A percentile compares a stretch with the other conserved stretches of the same genome.
Conservation (phyloP, 2,329 filamentous ascomycete species). For the Cladosporium sp. region DNA sequence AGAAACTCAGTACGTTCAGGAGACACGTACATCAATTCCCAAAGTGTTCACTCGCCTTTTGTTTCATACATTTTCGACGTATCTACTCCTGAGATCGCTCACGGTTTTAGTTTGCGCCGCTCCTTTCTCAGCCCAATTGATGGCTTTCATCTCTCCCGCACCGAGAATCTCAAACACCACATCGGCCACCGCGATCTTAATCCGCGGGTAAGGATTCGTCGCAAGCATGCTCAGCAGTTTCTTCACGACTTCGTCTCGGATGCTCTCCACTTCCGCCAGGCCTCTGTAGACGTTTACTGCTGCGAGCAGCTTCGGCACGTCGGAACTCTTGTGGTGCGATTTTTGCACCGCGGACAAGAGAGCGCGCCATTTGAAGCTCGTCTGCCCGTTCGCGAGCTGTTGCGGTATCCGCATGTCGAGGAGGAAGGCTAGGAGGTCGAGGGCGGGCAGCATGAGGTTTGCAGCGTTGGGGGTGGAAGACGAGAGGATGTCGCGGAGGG, state of each 20-base stretch:
- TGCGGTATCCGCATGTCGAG: slow-evolving; percentile 49
- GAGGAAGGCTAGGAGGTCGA: slow-evolving; percentile 77
- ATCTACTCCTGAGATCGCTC: not conserved
- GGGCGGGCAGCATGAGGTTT: slow-evolving; percentile 52
- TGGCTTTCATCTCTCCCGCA: slow-evolving; percentile 31
- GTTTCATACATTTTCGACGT: not conserved
- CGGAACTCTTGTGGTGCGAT: slow-evolving; percentile 78
- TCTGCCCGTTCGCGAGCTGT: slow-evolving; percentile 30
- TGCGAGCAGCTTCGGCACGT: slow-evolving; percentile 77
- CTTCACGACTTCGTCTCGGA: slow-evolving; percentile 59
- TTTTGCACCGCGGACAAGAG: slow-evolving; percentile 73
- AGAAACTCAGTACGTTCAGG: not conserved
- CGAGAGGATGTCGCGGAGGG: slow-evolving; percentile 26
- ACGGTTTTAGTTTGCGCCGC: not conserved
- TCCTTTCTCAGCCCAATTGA: slow-evolving; percentile 27
- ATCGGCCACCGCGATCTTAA: slow-evolving; percentile 52
- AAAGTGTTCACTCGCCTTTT: no score
- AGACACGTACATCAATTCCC: not conserved
- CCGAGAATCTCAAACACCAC: slow-evolving; percentile 41
- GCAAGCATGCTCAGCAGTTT: slow-evolving; percentile 72
- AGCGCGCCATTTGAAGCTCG: slow-evolving; percentile 62
- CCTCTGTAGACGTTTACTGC: slow-evolving; percentile 78
- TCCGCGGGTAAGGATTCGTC: slow-evolving; percentile 75
- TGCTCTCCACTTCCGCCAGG: slow-evolving; percentile 56
- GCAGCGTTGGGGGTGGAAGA: not conserved